Base-by-base conservation (phyloP, 75 land plant genomes). In the Picea sitchensis region DNA sequence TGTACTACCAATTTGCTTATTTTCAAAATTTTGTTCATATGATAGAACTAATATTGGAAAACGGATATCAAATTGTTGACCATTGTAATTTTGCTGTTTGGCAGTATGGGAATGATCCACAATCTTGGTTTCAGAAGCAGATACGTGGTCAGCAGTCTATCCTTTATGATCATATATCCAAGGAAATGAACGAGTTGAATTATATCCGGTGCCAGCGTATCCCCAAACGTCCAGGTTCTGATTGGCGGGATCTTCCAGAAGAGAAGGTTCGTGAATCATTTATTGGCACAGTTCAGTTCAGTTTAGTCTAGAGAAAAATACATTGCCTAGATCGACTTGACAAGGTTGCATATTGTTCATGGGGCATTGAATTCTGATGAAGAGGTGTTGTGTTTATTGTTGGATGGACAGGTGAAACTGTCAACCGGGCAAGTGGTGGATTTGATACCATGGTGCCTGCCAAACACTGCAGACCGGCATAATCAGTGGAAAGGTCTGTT, bases 161-260 rank as follows among this genome's bases (percentile, higher is more conserved):
- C 13, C 79, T 96, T 71, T 80, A 63, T 69, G 98, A 96, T 83
- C 99, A 96, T 80, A 92, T 96, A 75, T 84, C 96, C 31, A 96
- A 96, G 76, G 99, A 96, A 80, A 96, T 96, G 99, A 96, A 96
- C 78, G 99, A 96, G 80, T 86, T 96, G 30, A 96, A 96, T 79
- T 85, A 83, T 36, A 92, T 92, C 51, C 84, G 99, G 38, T 96
- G 99, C 80, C 91, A 96, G 67, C 84, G 85, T 23, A 94, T 96
- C 59, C 99, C 99, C 36, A 94, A 91, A 73, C 89, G 88, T 12
- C 95, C 99, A 58, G 99, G 99, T 83, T 91, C 99, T 82, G 99
- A 96, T 81, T 96, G 99, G 99, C 97, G 80, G 75, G 95, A 91
- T 65, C 94, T 96, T 71, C 99, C 99, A 21, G 99, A 92, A 67